Evolutionary conservation across 2,329 filamentous ascomycete genomes (phyloP).

Genomic region (Ascochyta clinopodiicola): DNA sequence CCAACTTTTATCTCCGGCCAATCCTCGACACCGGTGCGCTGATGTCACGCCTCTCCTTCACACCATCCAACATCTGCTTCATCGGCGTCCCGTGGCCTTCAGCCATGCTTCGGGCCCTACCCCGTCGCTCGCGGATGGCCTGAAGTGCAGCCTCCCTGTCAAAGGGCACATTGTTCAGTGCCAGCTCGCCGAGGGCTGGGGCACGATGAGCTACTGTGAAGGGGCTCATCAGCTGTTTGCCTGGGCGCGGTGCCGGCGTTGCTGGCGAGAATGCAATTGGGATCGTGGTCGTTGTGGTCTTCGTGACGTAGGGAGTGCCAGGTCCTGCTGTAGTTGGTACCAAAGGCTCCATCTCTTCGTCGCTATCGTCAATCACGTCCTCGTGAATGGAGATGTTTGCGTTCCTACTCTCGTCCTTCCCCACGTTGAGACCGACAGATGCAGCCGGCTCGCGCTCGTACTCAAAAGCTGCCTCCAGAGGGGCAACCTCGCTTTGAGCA

Average conservation of each 20-base stretch:
- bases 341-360: conserved; percentile 34
- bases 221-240: conserved; percentile 36
- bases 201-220: conserved; percentile 47
- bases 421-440: background rate
- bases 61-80: conserved; percentile 64
- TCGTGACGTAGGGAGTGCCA: conserved; percentile 39
- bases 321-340: conserved; percentile 36
- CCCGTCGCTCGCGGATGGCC: conserved; percentile 75
- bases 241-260: conserved; percentile 41
- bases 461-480: conserved; percentile 18
- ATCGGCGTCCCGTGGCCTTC: conserved; percentile 67
- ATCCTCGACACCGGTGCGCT: conserved; percentile 51
- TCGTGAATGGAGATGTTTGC: conserved; percentile 39
- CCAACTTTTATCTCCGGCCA: conserved; percentile 27
- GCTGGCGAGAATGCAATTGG: conserved; percentile 55
- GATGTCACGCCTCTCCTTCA: conserved; percentile 54
- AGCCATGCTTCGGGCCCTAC: conserved; percentile 72
- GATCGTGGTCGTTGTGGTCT: conserved; percentile 57
- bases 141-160: conserved; percentile 76
- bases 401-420: conserved; percentile 21
- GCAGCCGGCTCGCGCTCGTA: conserved; percentile 9
- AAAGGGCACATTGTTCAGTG: conserved; percentile 46
- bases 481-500: conserved; percentile 23
- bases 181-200: conserved; percentile 41
- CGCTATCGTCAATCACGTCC: conserved; percentile 41